Conservation (phyloP, 148 eudicot species). For the Camellia japonica region DNA sequence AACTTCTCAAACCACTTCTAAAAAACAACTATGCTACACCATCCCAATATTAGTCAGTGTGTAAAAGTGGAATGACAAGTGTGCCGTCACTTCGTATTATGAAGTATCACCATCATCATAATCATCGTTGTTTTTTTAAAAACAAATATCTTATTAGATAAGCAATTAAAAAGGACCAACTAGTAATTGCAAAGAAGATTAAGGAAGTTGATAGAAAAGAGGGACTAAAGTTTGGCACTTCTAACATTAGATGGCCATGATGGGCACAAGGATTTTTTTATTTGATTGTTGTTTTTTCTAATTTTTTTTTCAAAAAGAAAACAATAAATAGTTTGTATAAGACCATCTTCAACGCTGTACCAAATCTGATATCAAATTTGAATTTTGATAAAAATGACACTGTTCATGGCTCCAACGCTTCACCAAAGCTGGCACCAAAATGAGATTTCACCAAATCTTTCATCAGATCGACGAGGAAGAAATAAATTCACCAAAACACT, state of each 20-base stretch:
- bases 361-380: too few relatives aligned
- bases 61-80: not conserved
- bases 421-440: too few relatives aligned
- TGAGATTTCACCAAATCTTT: too few relatives aligned
- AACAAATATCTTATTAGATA: not conserved
- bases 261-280: not conserved
- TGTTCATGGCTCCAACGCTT: too few relatives aligned
- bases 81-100: not conserved
- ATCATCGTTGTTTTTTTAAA: not conserved
- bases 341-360: too few relatives aligned
- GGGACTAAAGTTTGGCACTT: not conserved
- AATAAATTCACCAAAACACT: too few relatives aligned
- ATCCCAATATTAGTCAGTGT: not conserved
- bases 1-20: too few relatives aligned
- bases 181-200: not conserved
- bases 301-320: too few relatives aligned
- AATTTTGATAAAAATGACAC: too few relatives aligned
- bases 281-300: too few relatives aligned
- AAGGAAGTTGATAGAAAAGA: conserved; percentile 14
- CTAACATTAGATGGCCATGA: not conserved
- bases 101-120: not conserved
- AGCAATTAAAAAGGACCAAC: not conserved
- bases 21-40: not conserved
- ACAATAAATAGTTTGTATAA: too few relatives aligned
- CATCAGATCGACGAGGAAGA: too few relatives aligned